Evolutionary conservation across 495 filamentous ascomycete species (phyloP).

Genomic region (Talaromyces thailandensis): DNA sequence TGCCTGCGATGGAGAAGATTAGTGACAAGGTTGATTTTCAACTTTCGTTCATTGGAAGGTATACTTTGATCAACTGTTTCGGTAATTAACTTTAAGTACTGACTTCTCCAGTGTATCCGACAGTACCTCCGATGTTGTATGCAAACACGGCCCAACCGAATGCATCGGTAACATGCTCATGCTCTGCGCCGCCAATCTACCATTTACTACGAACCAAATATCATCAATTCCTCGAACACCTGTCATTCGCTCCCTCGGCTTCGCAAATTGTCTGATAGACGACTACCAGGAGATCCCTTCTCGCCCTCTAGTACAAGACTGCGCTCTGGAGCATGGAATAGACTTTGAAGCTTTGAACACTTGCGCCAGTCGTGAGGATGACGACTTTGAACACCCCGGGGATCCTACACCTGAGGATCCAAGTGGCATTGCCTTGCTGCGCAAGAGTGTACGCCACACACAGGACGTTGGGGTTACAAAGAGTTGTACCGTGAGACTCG

Average conservation of each 20-base stretch:
- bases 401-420: conserved; percentile 12
- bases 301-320: conserved; percentile 64
- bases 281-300: conserved; percentile 69
- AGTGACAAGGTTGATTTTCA: conserved; percentile 82
- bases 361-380: conserved; percentile 50
- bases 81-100: not conserved
- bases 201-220: conserved; percentile 38
- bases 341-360: conserved; percentile 76
- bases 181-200: conserved; percentile 72
- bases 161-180: conserved; percentile 93
- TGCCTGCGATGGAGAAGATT: conserved; percentile 79
- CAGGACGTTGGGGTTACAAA: conserved; percentile 59
- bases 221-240: conserved; percentile 40
- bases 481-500: conserved; percentile 82
- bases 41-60: conserved; percentile 84
- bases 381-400: conserved; percentile 49
- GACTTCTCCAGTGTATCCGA: conserved; percentile 22
- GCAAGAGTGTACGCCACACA: conserved; percentile 65
- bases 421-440: conserved; percentile 55
- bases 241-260: conserved; percentile 80
- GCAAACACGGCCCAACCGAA: conserved; percentile 83
- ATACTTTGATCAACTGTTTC: conserved; percentile 10
- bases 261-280: conserved; percentile 74
- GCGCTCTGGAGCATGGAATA: conserved; percentile 80
- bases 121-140: conserved; percentile 37